A percentile compares a stretch with the other conserved stretches of the same genome.
phyloP scores from a whole-genome alignment of 192 early-diverging fungal genomes.

The Coemansia sp. region DNA sequence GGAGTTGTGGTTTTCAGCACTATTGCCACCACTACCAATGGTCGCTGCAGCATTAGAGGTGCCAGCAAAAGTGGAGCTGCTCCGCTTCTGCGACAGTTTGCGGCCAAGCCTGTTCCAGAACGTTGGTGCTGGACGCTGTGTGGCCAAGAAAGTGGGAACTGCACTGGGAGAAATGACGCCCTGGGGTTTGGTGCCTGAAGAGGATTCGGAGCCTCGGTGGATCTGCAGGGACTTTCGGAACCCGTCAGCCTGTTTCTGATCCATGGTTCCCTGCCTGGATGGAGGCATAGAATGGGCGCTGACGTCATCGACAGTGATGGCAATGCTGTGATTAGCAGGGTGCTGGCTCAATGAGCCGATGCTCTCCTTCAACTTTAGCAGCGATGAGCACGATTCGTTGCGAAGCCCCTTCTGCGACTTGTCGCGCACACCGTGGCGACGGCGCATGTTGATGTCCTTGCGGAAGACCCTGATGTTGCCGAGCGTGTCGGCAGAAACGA shows the following conservation, averaged over 20 bases:
- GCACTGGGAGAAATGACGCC: background rate
- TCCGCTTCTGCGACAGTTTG: slow-evolving; percentile 28
- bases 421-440: background rate
- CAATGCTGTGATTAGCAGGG: background rate
- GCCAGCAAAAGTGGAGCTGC: slow-evolving; percentile 17
- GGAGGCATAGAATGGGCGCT: slow-evolving; percentile 12
- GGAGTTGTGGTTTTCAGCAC: background rate
- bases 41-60: background rate
- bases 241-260: background rate
- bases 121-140: slow-evolving; percentile 20
- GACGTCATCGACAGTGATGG: slow-evolving; percentile 5
- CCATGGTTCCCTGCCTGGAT: background rate
- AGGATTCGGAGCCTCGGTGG: background rate
- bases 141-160: background rate
- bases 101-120: slow-evolving; percentile 42
- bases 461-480: slow-evolving; percentile 69
- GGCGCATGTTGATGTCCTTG: slow-evolving; percentile 56
- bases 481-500: slow-evolving; percentile 62
- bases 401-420: background rate
- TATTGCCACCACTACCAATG: background rate
- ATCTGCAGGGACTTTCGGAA: background rate
- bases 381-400: slow-evolving; percentile 12
- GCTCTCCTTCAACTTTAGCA: slow-evolving; percentile 20
- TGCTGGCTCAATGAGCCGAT: slow-evolving; percentile 18
- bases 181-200: background rate